phyloP scores from a whole-genome alignment of 2,329 filamentous ascomycete genomes.

The Exophiala bonariae region DNA sequence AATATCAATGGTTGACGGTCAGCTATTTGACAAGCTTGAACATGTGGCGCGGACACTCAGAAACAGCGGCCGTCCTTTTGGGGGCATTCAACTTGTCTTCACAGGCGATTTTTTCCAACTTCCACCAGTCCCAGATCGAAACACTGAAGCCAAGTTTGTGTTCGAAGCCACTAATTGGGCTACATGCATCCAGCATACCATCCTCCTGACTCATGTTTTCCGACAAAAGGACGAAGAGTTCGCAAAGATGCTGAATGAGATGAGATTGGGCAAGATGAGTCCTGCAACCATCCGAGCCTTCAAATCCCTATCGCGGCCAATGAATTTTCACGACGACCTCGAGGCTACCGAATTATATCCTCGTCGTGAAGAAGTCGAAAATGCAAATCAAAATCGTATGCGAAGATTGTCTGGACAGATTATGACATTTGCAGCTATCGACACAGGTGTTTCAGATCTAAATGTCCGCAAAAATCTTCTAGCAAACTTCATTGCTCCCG shows the following conservation, averaged over 20 bases:
- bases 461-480: slow-evolving; percentile 74
- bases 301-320: slow-evolving; percentile 67
- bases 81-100: slow-evolving; percentile 91
- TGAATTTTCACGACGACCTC: slow-evolving; percentile 71
- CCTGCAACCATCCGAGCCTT: slow-evolving; percentile 77
- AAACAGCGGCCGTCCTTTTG: slow-evolving; percentile 90
- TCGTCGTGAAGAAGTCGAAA: slow-evolving; percentile 84
- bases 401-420: slow-evolving; percentile 66
- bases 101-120: slow-evolving; percentile 98
- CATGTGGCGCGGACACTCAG: slow-evolving; percentile 80
- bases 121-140: slow-evolving; percentile 82
- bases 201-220: slow-evolving; percentile 92
- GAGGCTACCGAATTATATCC: slow-evolving; percentile 92
- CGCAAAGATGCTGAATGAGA: slow-evolving; percentile 94
- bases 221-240: slow-evolving; percentile 90
- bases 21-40: slow-evolving; percentile 94
- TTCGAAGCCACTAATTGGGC: slow-evolving; percentile 92
- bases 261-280: slow-evolving; percentile 83
- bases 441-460: slow-evolving; percentile 70
- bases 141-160: slow-evolving; percentile 77
- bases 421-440: slow-evolving; percentile 70
- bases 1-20: slow-evolving; percentile 97
- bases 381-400: slow-evolving; percentile 76
- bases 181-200: slow-evolving; percentile 91
- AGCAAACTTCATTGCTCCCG: slow-evolving; percentile 89